Evolutionary conservation across 495 filamentous ascomycete species (phyloP).

Genomic region (Neurospora sp.): DNA sequence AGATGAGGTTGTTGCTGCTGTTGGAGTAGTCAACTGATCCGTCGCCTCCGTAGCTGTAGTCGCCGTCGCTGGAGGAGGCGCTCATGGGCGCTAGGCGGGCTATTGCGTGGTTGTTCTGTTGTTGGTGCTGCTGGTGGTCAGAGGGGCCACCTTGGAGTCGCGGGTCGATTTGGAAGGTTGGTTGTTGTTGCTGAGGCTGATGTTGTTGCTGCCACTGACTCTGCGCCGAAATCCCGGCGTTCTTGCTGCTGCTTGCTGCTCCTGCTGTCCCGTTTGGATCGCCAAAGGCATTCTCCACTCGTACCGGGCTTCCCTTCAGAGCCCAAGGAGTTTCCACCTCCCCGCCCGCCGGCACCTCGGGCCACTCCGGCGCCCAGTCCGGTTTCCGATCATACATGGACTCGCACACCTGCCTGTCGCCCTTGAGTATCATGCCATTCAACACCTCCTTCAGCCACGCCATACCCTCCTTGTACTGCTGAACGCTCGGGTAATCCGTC

Average conservation of each 20-base stretch:
- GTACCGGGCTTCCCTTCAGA: background rate
- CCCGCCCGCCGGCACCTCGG: background rate
- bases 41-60: background rate
- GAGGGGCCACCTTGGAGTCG: background rate
- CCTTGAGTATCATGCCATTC: conserved; percentile 7
- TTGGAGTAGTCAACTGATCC: background rate
- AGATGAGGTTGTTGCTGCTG: background rate
- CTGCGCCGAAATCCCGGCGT: background rate
- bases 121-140: background rate
- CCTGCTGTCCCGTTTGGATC: background rate
- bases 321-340: background rate
- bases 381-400: conserved; percentile 10
- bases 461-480: conserved; percentile 6
- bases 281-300: background rate
- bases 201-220: background rate
- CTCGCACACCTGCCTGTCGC: conserved; percentile 10
- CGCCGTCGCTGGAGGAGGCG: background rate
- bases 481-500: conserved; percentile 1
- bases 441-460: conserved; percentile 6
- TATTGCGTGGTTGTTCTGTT: background rate
- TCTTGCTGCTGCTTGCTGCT: background rate
- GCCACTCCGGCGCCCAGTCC: conserved; percentile 6
- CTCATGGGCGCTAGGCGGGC: background rate
- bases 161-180: background rate
- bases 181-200: background rate